Conservation (phyloP, 441 rosid species). For the Metrosideros polymorpha region DNA sequence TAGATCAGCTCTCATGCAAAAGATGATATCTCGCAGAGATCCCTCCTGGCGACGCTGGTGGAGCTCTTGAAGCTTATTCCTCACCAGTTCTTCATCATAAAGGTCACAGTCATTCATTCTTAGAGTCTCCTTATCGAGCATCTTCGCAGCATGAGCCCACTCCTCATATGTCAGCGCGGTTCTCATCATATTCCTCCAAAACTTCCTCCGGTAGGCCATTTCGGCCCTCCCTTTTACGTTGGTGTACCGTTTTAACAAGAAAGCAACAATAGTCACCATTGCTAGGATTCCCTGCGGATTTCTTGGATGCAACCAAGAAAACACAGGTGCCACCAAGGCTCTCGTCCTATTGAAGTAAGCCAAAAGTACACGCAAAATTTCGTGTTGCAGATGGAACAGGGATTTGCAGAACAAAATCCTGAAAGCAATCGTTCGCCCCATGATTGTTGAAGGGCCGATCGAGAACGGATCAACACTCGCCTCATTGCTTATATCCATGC, state of each 20-base stretch:
- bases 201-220: constrained; percentile 85
- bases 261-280: constrained; percentile 75
- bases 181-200: constrained; percentile 98
- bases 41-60: constrained; percentile 77
- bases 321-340: constrained; percentile 28
- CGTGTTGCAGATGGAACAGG: constrained; percentile 45
- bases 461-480: constrained; percentile 64
- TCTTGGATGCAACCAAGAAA: constrained; percentile 94
- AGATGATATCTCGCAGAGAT: constrained; percentile 79
- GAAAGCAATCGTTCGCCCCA: constrained; percentile 80
- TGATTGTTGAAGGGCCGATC: constrained; percentile 78
- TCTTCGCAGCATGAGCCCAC: constrained; percentile 97
- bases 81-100: constrained; percentile 81
- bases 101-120: constrained; percentile 67
- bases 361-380: constrained; percentile 29
- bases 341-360: constrained; percentile 28
- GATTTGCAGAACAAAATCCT: constrained; percentile 77
- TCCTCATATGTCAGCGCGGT: constrained; percentile 83
- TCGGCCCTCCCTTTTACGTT: constrained; percentile 79
- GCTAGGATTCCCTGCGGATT: constrained; percentile 94
- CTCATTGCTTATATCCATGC: constrained; percentile 84
- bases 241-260: constrained; percentile 65
- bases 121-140: constrained; percentile 78
- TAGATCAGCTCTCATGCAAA: constrained; percentile 95
- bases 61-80: constrained; percentile 82